Conservation (phyloP, 805 yeast species). For the Ogataea nonfermentans region DNA sequence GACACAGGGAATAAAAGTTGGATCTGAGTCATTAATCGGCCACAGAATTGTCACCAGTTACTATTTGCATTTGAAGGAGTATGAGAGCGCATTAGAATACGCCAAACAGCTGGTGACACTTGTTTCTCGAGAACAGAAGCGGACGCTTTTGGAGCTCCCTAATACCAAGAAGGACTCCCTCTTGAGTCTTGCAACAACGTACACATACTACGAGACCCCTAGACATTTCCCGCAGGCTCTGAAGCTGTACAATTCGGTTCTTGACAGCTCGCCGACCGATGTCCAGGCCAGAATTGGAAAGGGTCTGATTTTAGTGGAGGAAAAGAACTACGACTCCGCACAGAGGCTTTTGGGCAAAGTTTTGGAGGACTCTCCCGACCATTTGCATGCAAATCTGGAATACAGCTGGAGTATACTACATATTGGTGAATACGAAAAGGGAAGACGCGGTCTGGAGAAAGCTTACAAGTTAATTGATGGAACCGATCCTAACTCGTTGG, state of each 20-base stretch:
- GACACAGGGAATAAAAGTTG: conserved; percentile 38
- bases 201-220: conserved; percentile 87
- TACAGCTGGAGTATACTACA: conserved; percentile 75
- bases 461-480: conserved; percentile 48
- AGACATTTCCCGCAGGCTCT: conserved; percentile 77
- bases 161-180: conserved; percentile 59
- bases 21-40: conserved; percentile 50
- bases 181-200: conserved; percentile 67
- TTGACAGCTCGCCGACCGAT: conserved; percentile 38
- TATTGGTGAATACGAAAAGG: conserved; percentile 47
- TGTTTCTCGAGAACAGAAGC: conserved; percentile 46
- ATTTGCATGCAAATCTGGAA: conserved; percentile 62
- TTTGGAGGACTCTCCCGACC: conserved; percentile 45
- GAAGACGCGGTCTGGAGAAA: conserved; percentile 47
- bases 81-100: conserved; percentile 55
- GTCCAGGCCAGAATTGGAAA: conserved; percentile 74
- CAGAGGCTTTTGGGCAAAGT: conserved; percentile 50
- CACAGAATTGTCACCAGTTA: conserved; percentile 63
- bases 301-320: conserved; percentile 72
- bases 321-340: conserved; percentile 57
- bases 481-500: conserved; percentile 49
- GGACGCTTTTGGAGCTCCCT: conserved; percentile 46
- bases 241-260: conserved; percentile 62
- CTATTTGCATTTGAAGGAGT: conserved; percentile 60
- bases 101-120: conserved; percentile 60